These are phyloP conservation scores for Hypoxylon trugodes DNA, from an alignment of 495 filamentous ascomycete genomes.

Conservation along the genomic window DNA sequence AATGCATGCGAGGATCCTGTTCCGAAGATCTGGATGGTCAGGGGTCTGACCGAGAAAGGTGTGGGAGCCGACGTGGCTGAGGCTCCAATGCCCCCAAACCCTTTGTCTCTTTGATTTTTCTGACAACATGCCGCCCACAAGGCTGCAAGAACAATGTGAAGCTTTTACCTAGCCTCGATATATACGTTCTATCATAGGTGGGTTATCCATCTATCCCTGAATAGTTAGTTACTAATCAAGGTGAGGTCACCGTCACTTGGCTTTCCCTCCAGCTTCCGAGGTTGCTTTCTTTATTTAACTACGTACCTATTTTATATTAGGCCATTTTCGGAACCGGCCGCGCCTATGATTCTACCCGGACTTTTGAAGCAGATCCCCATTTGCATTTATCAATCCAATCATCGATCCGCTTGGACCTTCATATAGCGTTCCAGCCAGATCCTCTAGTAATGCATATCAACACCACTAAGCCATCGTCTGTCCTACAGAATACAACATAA, in stretches of 20 bases:
- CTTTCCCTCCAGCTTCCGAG: not conserved
- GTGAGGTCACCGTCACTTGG: not conserved
- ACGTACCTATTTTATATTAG: no score
- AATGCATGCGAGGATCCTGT: conserved; percentile 36
- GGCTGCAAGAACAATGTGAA: conserved; percentile 10
- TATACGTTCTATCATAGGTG: no score
- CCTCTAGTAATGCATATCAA: not conserved
- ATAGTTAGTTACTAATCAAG: not conserved
- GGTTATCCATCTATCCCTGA: not conserved
- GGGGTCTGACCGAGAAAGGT: conserved; percentile 28
- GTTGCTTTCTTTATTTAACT: not conserved
- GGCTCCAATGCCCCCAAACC: conserved; percentile 6
- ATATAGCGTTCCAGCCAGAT: not conserved
- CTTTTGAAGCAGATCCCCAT: not conserved
- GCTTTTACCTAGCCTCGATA: not conserved
- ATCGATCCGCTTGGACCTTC: not conserved
- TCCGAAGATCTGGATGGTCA: conserved; percentile 33
- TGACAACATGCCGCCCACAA: conserved; percentile 13
- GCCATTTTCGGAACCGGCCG: conserved; percentile 7
- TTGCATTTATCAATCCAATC: conserved; percentile 20
- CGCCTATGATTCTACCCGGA: no score
- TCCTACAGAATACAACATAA: conserved; percentile 22
- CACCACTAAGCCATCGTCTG: conserved; percentile 17
- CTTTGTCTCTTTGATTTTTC: conserved; percentile 1
- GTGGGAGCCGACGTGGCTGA: conserved; percentile 29